These are phyloP conservation scores for Aspergillus saccharolyticus DNA, from an alignment of 495 filamentous ascomycete genomes.

Conservation along the genomic window DNA sequence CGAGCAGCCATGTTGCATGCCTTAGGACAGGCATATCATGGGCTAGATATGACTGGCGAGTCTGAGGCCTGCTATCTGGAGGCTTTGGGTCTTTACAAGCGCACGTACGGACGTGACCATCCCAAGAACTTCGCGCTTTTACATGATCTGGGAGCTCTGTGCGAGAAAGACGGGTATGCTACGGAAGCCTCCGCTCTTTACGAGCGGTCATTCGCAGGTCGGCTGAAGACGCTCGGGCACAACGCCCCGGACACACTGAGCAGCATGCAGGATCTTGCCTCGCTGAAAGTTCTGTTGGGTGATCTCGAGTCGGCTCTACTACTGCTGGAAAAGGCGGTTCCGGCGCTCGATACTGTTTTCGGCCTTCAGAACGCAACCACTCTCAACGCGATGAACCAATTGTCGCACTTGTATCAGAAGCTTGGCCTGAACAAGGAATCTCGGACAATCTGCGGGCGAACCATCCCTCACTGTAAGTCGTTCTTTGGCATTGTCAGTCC, in stretches of 20 bases:
- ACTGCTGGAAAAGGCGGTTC: constrained; percentile 28
- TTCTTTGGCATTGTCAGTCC: constrained; percentile 23
- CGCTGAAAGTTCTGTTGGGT: constrained; percentile 23
- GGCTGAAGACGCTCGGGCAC: constrained; percentile 25
- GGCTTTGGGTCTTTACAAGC: constrained; percentile 24
- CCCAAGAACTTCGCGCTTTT: constrained; percentile 24
- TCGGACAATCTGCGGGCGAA: constrained; percentile 18
- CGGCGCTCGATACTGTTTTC: constrained; percentile 27
- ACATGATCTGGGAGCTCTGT: constrained; percentile 25
- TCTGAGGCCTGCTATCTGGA: constrained; percentile 28
- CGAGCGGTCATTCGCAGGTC: constrained; percentile 28
- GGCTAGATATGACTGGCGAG: constrained; percentile 20
- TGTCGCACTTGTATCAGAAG: constrained; percentile 27
- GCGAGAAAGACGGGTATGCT: constrained; percentile 27
- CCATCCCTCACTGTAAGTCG: constrained; percentile 25
- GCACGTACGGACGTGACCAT: constrained; percentile 24
- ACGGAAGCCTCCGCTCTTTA: constrained; percentile 29
- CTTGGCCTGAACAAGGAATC: constrained; percentile 27
- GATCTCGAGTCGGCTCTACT: constrained; percentile 27
- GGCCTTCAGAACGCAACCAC: constrained; percentile 27
- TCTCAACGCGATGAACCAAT: constrained; percentile 26
- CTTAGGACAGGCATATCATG: constrained; percentile 23
- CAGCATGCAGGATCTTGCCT: constrained; percentile 30
- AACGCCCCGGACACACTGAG: constrained; percentile 29
- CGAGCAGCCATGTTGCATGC: constrained; percentile 25